phyloP scores from a whole-genome alignment of 2,329 filamentous ascomycete genomes.

The Exophiala dermatitidis region DNA sequence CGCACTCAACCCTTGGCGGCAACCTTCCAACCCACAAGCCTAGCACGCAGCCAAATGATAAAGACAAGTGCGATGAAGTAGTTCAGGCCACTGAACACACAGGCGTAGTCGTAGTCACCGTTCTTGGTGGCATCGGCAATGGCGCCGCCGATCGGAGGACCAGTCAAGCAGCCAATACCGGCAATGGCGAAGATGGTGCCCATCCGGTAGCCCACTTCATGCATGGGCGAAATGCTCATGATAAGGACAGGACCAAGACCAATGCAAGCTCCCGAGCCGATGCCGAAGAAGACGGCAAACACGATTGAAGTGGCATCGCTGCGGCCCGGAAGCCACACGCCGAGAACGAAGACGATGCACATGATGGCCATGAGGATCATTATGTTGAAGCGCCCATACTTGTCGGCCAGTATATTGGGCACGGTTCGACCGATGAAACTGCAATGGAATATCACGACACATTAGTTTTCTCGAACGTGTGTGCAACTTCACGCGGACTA shows the following conservation, averaged over 20 bases:
- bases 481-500: too few species aligned
- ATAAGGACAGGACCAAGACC: constrained; percentile 50
- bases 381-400: constrained; percentile 25
- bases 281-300: constrained; percentile 62
- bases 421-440: constrained; percentile 27
- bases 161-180: constrained; percentile 3
- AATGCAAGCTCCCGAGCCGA: constrained; percentile 58
- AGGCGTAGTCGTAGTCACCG: too few species aligned
- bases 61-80: too few species aligned
- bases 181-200: constrained; percentile 3
- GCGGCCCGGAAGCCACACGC: constrained; percentile 48
- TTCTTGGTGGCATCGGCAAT: neutral
- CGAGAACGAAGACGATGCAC: constrained; percentile 43
- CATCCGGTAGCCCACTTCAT: neutral
- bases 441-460: too few species aligned
- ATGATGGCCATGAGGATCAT: constrained; percentile 32
- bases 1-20: too few species aligned
- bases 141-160: constrained; percentile 8
- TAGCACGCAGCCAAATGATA: too few species aligned
- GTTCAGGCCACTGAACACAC: too few species aligned
- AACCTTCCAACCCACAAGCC: too few species aligned
- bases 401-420: constrained; percentile 30
- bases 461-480: too few species aligned
- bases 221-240: constrained; percentile 6
- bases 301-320: constrained; percentile 52